Evolutionary conservation across 2,329 filamentous ascomycete species (phyloP), one percentile per base, ranked within the genome.

Genomic region (Coniochaeta prunicola): DNA sequence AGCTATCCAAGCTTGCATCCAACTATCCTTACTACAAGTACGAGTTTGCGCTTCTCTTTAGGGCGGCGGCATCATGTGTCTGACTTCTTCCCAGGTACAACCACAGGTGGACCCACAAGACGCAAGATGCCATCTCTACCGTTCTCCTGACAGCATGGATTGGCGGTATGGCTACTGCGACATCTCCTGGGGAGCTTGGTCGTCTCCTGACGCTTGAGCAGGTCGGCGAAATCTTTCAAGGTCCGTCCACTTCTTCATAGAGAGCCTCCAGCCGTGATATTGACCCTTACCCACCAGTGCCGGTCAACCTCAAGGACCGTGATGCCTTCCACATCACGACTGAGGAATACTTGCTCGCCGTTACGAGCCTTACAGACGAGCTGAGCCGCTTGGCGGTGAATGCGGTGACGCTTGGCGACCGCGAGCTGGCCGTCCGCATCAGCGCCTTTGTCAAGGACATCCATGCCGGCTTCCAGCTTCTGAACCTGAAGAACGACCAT

Each of bases 11-110:
- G 58, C 83, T 90, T 58, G 91, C 92, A 2, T 92, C 91, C 28
- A 82, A 90, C 71, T 88, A 96, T 68, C 93, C 94, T 0, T 99
- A 97, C 80, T 99, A 97, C 85, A 97, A 96, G 82, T 97, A 69
- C 58, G 8, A 45, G 30, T 17, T 56, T 31, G 19, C 26, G 17
- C 24, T 24, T 7, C 30, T 53, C 21, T 28, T 9, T n/a, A n/a
- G n/a, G n/a, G n/a, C 31, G 17, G 21, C n/a, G 24, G 30, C 21
- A 28, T 17, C 26, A 21, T 36, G 30, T 31, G 5, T 31, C 36
- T 7, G 24, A 53, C 26, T 28, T 31, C 10, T 2, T 24, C 13
- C 30, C 59, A 87, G 84, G 65, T 87, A 96, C 78, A 97, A 97
- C 74, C 78, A 80, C 59, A 85, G 91, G 71, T 99, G 94, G 94